phyloP scores from a whole-genome alignment of 2,329 filamentous ascomycete species.

The Microascus cirrosus region DNA sequence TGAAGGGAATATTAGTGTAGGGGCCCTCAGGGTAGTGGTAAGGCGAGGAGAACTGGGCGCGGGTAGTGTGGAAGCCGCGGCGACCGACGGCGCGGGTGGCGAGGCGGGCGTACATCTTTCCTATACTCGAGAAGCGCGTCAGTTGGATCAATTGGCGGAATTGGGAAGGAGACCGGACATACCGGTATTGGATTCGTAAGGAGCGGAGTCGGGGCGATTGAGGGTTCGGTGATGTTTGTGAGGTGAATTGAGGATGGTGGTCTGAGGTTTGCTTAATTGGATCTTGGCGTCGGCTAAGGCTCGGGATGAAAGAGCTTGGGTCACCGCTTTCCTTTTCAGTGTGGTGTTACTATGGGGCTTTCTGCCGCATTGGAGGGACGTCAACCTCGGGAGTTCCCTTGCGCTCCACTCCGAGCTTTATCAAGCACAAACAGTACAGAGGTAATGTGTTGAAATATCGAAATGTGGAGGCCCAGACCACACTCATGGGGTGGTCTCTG shows the following conservation, averaged over 20 bases:
- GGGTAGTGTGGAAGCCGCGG: constrained; percentile 90
- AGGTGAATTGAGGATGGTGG: not conserved
- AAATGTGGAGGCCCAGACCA: too few species aligned
- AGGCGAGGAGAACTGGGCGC: constrained; percentile 72
- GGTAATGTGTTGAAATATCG: too few species aligned
- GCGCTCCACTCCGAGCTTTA: not conserved
- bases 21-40: constrained; percentile 99
- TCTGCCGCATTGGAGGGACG: not conserved
- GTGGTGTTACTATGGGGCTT: not conserved
- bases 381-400: not conserved
- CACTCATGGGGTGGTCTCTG: too few species aligned
- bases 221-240: not conserved
- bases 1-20: constrained; percentile 92
- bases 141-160: not conserved
- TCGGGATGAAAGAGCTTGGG: not conserved
- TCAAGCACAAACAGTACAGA: not conserved
- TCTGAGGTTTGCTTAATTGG: constrained; percentile 5
- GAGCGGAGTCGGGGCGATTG: not conserved
- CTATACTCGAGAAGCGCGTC: not conserved
- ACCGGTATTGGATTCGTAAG: not conserved
- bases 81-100: constrained; percentile 60
- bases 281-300: constrained; percentile 2
- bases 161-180: not conserved
- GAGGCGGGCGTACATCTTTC: constrained; percentile 74
- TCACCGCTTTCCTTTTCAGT: not conserved